Percentiles rank a stretch among this genome's conserved stretches.
phyloP scores from a whole-genome alignment of 805 yeast genomes.

The Saccharomycopsis capsularis region DNA sequence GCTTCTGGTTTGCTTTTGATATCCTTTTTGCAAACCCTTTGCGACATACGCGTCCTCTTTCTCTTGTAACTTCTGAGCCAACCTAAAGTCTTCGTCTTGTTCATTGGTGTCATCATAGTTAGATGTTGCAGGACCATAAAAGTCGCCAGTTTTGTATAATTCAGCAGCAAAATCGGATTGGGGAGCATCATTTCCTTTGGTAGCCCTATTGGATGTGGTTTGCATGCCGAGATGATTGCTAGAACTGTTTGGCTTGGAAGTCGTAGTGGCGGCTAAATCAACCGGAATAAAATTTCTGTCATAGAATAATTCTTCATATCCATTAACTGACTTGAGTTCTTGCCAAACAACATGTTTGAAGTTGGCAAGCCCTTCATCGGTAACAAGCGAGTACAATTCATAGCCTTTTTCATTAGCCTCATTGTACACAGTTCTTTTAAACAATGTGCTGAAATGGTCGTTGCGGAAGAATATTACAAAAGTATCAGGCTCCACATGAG shows the following conservation, averaged over 20 bases:
- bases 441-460: constrained; percentile 77
- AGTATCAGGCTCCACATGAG: constrained; percentile 42
- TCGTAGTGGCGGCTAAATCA: neutral
- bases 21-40: constrained; percentile 32
- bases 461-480: constrained; percentile 77
- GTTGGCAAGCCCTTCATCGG: constrained; percentile 58
- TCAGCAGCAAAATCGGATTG: constrained; percentile 11
- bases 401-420: constrained; percentile 33
- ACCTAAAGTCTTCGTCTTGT: constrained; percentile 33
- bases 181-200: neutral
- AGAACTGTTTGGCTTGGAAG: neutral
- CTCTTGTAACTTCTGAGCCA: constrained; percentile 43
- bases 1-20: neutral
- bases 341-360: constrained; percentile 71
- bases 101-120: constrained; percentile 22
- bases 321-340: constrained; percentile 57
- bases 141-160: constrained; percentile 11
- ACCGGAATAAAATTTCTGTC: constrained; percentile 57
- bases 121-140: constrained; percentile 2
- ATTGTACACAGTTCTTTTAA: constrained; percentile 27
- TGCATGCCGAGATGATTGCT: constrained; percentile 19
- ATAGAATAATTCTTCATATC: constrained; percentile 58
- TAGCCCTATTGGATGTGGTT: constrained; percentile 14
- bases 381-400: constrained; percentile 57
- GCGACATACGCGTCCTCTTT: constrained; percentile 52